Evolutionary conservation across 495 filamentous ascomycete species (phyloP), one percentile per base, ranked within the genome.

Genomic region (Penicillium robsamsonii): DNA sequence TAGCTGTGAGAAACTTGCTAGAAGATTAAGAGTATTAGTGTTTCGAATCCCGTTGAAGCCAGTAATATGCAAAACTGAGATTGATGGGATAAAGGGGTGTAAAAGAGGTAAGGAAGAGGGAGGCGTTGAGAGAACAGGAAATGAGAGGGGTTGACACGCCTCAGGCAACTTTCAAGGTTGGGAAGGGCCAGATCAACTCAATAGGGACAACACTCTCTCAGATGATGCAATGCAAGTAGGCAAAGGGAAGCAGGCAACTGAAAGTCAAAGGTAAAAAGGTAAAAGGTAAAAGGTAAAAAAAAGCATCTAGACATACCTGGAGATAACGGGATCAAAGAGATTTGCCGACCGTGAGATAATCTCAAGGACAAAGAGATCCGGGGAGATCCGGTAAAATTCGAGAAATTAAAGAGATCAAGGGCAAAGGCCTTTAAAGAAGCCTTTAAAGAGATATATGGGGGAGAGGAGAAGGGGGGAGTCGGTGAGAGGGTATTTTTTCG

Each of bases 401-500:
- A 51, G 17, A 58, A 50, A 67, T 3, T 5, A 56, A 57, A 27
- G 25, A 55, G 62, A 50, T 57, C 69, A 75, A 74, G 72, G 72
- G 57, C 72, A 61, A 64, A 29, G 55, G 72, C 68, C 72, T 75
- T 63, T 57, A 53, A 56, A 50, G 58, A 63, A 58, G 25, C 25
- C 25, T 27, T 27, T 27, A 4, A 27, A 51, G 31, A 33, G 62
- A 33, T 58, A 46, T 42, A 31, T 46, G 31, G 50, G 49, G 43
- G 31, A 45, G 38, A 44, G 38, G 55, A 55, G 56, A 56, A 53
- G 59, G n/a, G n/a, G 35, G n/a, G 60, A 66, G 67, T 66, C 61
- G 70, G 59, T 66, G 68, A 67, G 59, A 43, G 49, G 35, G 65
- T 64, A 64, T 59, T 66, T 64, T 59, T 58, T 42, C 49, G 31